Evolutionary conservation across 164 flowering plant genomes (phyloP).

Genomic region (Tetrastigma voinierianum): DNA sequence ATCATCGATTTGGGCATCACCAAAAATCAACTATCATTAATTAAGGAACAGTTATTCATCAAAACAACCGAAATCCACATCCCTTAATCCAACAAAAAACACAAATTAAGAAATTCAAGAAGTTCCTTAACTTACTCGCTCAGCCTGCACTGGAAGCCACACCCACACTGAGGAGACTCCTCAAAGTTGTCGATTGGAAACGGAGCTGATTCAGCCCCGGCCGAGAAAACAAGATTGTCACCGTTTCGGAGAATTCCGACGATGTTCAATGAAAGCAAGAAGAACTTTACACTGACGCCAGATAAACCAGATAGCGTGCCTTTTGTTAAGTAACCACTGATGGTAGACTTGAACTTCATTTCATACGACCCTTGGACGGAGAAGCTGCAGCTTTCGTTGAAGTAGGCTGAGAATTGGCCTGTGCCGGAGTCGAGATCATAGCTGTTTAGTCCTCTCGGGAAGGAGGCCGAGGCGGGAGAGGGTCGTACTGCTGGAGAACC

Average conservation of each 20-base stretch:
- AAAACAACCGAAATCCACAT: slow-evolving; percentile 2
- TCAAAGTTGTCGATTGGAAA: slow-evolving; percentile 37
- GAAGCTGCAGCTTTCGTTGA: slow-evolving; percentile 30
- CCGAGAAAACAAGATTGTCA: slow-evolving; percentile 40
- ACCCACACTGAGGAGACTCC: slow-evolving; percentile 47
- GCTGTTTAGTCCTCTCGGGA: slow-evolving; percentile 26
- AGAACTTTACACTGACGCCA: slow-evolving; percentile 43
- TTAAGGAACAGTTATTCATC: too few species aligned
- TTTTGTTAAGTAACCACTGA: slow-evolving; percentile 24
- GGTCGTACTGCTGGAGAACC: slow-evolving; percentile 18
- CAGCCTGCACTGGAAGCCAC: slow-evolving; percentile 40
- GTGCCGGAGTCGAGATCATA: slow-evolving; percentile 28
- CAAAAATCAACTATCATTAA: background rate
- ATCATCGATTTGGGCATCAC: background rate
- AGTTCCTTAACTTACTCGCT: slow-evolving; percentile 1
- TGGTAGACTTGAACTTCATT: slow-evolving; percentile 28
- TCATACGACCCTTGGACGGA: slow-evolving; percentile 40
- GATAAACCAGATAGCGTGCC: slow-evolving; percentile 25
- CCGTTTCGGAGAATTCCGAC: slow-evolving; percentile 36
- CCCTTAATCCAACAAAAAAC: slow-evolving; percentile 1
- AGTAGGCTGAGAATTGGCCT: slow-evolving; percentile 32
- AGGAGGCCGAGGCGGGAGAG: slow-evolving; percentile 29
- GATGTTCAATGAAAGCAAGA: slow-evolving; percentile 39
- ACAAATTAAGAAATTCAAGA: background rate
- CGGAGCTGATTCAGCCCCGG: slow-evolving; percentile 40